Conservation (phyloP, 352 stramenopile species). For the Phytopythium helicoides region DNA sequence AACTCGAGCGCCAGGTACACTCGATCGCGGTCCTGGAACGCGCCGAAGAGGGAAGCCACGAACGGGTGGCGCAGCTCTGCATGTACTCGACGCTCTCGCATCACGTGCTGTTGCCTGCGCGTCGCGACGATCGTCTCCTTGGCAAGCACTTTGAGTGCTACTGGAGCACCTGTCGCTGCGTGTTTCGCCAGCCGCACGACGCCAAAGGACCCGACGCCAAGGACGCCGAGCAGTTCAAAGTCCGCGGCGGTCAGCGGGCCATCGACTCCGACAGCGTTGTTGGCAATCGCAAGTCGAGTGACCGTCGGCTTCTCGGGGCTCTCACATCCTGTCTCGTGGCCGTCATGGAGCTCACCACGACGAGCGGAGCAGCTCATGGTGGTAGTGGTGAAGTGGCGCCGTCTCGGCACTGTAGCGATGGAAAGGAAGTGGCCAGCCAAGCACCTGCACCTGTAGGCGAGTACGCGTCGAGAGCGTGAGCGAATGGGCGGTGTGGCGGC, state of each 20-base stretch:
- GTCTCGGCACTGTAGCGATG: slow-evolving; percentile 10
- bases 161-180: slow-evolving; percentile 45
- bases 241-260: slow-evolving; percentile 32
- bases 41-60: slow-evolving; percentile 65
- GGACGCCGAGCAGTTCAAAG: slow-evolving; percentile 70
- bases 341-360: no score
- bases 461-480: no score
- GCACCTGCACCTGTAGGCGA: neutral
- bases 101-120: slow-evolving; percentile 75
- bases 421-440: no score
- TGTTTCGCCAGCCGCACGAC: slow-evolving; percentile 78
- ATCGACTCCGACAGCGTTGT: neutral
- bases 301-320: slow-evolving; percentile 10
- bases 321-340: neutral
- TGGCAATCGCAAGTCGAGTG: neutral
- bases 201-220: slow-evolving; percentile 76
- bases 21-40: slow-evolving; percentile 83
- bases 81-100: slow-evolving; percentile 71
- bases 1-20: slow-evolving; percentile 84
- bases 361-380: no score
- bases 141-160: slow-evolving; percentile 75
- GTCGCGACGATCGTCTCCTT: slow-evolving; percentile 75
- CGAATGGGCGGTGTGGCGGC: no score
- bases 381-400: neutral
- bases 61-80: slow-evolving; percentile 64